Evolutionary conservation across 441 rosid genomes (phyloP).

Genomic region (Geranium incanum): DNA sequence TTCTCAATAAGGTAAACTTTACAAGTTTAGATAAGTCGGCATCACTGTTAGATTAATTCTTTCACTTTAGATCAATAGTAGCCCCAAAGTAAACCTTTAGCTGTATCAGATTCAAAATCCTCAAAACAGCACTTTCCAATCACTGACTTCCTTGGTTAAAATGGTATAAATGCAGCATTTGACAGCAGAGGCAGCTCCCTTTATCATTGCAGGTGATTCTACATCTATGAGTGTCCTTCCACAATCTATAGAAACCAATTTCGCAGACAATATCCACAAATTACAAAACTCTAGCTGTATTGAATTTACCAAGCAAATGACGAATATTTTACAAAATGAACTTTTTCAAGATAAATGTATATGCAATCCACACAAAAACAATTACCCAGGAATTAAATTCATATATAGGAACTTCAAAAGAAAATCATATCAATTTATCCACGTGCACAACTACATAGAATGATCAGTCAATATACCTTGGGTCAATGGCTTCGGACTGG

Average conservation of each 20-base stretch:
- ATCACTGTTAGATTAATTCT: too few species aligned
- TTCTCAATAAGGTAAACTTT: too few species aligned
- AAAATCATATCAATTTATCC: not conserved
- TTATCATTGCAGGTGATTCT: not conserved
- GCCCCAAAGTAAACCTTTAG: not conserved
- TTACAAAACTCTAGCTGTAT: not conserved
- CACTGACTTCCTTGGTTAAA: not conserved
- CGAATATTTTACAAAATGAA: not conserved
- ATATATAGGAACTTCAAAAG: not conserved
- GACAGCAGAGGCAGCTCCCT: not conserved
- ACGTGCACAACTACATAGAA: not conserved
- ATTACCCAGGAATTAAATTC: not conserved
- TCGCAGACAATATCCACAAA: not conserved
- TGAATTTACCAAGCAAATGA: not conserved
- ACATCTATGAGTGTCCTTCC: not conserved
- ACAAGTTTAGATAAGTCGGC: not conserved
- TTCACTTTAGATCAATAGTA: not conserved
- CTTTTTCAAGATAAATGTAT: too few species aligned
- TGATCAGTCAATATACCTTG: constrained; percentile 38
- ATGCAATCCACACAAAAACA: not conserved
- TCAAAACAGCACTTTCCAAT: not conserved
- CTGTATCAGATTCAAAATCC: not conserved
- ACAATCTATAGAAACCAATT: not conserved
- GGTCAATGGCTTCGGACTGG: constrained; percentile 66
- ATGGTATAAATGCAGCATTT: not conserved